Base-by-base conservation (phyloP, 1,284 basidiomycete species). In the Cutaneotrichosporon arboriforme region DNA sequence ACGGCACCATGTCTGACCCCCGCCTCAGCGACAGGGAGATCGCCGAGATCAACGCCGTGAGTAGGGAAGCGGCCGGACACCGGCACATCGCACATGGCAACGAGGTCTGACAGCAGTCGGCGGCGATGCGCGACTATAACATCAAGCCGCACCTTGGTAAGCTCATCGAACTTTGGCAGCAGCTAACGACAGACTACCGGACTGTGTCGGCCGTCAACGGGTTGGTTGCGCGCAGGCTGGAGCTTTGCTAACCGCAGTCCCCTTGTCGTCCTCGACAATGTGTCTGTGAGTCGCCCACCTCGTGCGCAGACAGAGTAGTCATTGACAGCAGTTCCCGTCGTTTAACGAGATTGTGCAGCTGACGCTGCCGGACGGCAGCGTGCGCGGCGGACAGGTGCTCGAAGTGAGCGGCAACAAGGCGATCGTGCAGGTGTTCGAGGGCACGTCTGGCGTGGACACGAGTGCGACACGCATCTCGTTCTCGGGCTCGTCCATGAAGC, bases 341-440 rank as follows among this genome's bases (percentile, higher is more conserved):
- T 99, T 97, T 81, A 98, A 98, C 76, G 96, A 99, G 80, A 98
- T 97, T 66, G 96, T 98, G 33, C 86, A 89, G 67, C 80, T 98
- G 60, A 97, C 93, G 4, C 81, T 99, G 17, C 94, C 96, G 8
- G 96, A 99, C 76, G 96, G 96, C 35, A 83, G 90, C 31, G 87
- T 87, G 68, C 87, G 96, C 67, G 92, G 92, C 20, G 96, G 96
- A 38, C 96, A 98, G 77, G 94, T 98, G 9, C 85, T 99, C 51
- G 96, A 99, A 77, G 93, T 99, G 37, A 88, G 90, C 68, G 96
- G 96, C 52, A 94, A 92, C 82, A 98, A 98, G 76, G 96, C 96
- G 44, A 92, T 99, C 69, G 94, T 99, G 14, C 94, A 99, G 74
- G 92, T 99, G 58, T 99, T 99, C 68, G 96, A 99, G 76, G 96